Evolutionary conservation across 768 basidiomycete species (phyloP).

Genomic region (Lentinula aciculospora): DNA sequence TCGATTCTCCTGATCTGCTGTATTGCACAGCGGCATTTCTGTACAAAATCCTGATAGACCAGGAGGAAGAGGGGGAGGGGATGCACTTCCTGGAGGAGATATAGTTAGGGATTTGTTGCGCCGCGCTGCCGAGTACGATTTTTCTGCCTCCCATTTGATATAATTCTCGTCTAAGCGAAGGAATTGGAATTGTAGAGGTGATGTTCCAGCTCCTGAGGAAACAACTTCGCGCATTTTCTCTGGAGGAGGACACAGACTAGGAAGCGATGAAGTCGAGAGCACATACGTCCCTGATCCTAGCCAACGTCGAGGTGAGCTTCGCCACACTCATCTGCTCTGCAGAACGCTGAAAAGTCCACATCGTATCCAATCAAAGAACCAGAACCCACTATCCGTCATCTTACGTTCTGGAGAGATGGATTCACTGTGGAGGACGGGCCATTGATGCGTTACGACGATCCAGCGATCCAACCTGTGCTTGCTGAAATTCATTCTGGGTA

Average conservation of each 20-base stretch:
- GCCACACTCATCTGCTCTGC: neutral
- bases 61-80: conserved; percentile 17
- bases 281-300: conserved; percentile 71
- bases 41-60: conserved; percentile 76
- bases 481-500: conserved; percentile 79
- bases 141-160: neutral
- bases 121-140: conserved; percentile 74
- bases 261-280: conserved; percentile 86
- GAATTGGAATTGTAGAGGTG: conserved; percentile 26
- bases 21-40: conserved; percentile 67
- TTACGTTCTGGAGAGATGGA: conserved; percentile 93
- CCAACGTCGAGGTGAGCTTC: conserved; percentile 10
- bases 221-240: conserved; percentile 34
- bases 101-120: conserved; percentile 70
- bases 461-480: conserved; percentile 61
- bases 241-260: conserved; percentile 80
- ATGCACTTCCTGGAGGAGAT: conserved; percentile 42
- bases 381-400: conserved; percentile 58
- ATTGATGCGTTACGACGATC: conserved; percentile 79
- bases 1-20: neutral
- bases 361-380: too few species aligned
- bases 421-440: conserved; percentile 90
- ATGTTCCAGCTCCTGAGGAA: conserved; percentile 22
- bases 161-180: neutral
- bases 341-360: too few species aligned